Evolutionary conservation across 495 filamentous ascomycete genomes (phyloP).

Genomic region (Trichocladium antarcticum): DNA sequence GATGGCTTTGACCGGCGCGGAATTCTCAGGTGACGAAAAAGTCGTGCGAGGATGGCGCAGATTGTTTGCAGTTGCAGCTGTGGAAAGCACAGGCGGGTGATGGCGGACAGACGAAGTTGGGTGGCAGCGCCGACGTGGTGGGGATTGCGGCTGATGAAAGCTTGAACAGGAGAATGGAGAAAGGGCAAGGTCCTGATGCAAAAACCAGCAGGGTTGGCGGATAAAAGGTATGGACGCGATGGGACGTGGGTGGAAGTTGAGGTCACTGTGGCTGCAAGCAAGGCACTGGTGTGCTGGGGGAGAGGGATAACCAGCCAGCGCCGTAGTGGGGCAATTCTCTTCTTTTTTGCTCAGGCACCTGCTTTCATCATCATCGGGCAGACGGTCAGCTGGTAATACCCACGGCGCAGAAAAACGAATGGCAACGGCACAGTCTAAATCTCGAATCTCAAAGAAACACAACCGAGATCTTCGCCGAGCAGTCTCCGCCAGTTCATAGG

Average conservation of each 20-base stretch:
- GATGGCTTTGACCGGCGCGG: no score
- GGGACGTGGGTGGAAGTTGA: conserved; percentile 12
- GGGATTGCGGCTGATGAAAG: background rate
- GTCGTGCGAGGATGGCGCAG: no score
- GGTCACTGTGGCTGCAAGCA: conserved; percentile 24
- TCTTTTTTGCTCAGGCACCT: conserved; percentile 16
- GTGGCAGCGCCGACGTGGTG: background rate
- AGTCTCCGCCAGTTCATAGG: background rate
- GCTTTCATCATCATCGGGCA: conserved; percentile 27
- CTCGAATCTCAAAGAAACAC: no score
- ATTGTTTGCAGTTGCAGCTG: no score
- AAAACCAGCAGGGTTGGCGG: conserved; percentile 9
- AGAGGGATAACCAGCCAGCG: background rate
- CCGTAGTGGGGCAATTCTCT: background rate
- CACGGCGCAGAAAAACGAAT: background rate
- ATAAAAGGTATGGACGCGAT: conserved; percentile 11
- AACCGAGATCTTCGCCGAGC: background rate
- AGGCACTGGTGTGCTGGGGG: conserved; percentile 12
- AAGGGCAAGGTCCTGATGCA: background rate
- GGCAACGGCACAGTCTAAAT: no score
- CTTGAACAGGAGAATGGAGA: conserved; percentile 2
- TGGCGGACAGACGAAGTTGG: background rate
- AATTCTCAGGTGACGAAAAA: no score
- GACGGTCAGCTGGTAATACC: background rate
- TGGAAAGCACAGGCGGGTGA: background rate